Evolutionary conservation across 179 eudicot genomes (phyloP).

Genomic region (Beta corolliflora): DNA sequence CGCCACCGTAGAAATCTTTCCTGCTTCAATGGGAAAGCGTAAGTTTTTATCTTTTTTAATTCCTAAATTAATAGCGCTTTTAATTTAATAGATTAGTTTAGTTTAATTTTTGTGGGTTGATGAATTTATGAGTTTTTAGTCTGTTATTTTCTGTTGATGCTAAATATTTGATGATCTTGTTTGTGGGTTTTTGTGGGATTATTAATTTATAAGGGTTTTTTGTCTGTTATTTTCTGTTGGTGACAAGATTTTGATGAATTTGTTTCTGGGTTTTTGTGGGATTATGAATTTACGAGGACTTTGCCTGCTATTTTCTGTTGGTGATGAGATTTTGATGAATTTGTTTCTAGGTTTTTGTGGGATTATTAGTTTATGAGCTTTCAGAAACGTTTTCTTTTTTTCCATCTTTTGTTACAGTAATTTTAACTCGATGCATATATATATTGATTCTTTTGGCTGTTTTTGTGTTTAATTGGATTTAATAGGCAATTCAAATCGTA

Average conservation of each 20-base stretch:
- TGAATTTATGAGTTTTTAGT: neutral
- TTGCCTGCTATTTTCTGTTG: neutral
- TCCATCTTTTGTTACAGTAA: too few relatives aligned
- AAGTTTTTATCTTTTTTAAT: conserved; percentile 16
- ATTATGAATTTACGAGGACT: neutral
- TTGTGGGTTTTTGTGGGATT: neutral
- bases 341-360: neutral
- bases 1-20: neutral
- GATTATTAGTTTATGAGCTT: neutral
- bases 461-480: neutral
- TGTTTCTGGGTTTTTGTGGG: neutral
- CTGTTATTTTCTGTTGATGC: neutral
- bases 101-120: neutral
- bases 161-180: neutral
- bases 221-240: neutral
- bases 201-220: neutral
- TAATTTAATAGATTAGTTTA: neutral
- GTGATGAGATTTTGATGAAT: neutral
- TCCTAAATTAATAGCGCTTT: conserved; percentile 12
- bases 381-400: too few relatives aligned
- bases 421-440: neutral
- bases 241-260: neutral
- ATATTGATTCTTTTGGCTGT: neutral
- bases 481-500: conserved; percentile 73
- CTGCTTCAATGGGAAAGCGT: conserved; percentile 67